These are phyloP conservation scores for Pelargonium australe DNA, from an alignment of 441 rosid species.

Conservation along the genomic window DNA sequence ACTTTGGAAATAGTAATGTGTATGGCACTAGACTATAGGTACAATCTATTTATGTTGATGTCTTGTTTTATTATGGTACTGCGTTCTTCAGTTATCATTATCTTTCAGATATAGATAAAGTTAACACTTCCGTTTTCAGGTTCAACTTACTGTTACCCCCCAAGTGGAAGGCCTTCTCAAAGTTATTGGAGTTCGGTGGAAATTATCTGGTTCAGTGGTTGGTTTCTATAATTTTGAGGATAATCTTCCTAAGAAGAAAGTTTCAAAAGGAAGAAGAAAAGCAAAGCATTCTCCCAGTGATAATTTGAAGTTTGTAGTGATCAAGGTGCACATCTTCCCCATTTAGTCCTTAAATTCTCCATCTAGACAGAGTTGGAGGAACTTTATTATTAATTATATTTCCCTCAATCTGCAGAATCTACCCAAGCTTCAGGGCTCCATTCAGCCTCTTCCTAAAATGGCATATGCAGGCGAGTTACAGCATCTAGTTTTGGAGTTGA, in stretches of 20 bases:
- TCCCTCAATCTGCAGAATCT: constrained; percentile 45
- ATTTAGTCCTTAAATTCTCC: constrained; percentile 13
- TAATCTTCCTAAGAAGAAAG: constrained; percentile 43
- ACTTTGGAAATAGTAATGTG: background rate
- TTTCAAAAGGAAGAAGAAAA: constrained; percentile 48
- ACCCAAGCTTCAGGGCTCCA: constrained; percentile 84
- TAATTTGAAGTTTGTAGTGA: constrained; percentile 70
- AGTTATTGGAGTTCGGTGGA: constrained; percentile 91
- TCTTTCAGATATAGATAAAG: background rate
- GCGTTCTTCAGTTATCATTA: constrained; percentile 3
- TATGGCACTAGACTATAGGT: background rate
- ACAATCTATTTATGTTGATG: background rate
- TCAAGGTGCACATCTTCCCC: constrained; percentile 47
- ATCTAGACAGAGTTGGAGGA: constrained; percentile 14
- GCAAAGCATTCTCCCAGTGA: constrained; percentile 40
- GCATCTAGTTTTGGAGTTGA: constrained; percentile 67
- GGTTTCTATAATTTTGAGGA: constrained; percentile 65
- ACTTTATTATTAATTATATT: constrained; percentile 4
- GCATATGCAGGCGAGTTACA: constrained; percentile 72
- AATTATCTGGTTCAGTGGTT: constrained; percentile 68
- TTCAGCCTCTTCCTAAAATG: constrained; percentile 58
- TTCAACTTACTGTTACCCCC: constrained; percentile 81
- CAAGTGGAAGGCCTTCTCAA: constrained; percentile 75
- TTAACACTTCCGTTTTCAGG: constrained; percentile 34
- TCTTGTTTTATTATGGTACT: background rate